These are phyloP conservation scores for Colletotrichum sp. DNA, from an alignment of 2,329 filamentous ascomycete genomes.

Conservation along the genomic window DNA sequence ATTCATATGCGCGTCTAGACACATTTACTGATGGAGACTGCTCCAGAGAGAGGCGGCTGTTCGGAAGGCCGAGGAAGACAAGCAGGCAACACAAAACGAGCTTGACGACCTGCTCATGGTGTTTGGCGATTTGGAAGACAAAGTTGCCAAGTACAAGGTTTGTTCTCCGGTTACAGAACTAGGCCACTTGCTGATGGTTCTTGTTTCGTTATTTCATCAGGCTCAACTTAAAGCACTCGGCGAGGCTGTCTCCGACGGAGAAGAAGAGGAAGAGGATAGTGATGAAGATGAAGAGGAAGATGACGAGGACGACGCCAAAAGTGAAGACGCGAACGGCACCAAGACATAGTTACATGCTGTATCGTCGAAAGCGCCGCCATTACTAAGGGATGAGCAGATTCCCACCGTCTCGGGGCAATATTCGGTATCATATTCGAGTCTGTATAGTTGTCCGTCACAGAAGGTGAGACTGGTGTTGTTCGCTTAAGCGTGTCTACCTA, in stretches of 20 bases:
- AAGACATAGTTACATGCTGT: background rate
- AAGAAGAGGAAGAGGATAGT: conserved; percentile 67
- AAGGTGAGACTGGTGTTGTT: background rate
- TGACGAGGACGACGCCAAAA: conserved; percentile 25
- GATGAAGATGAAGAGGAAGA: conserved; percentile 57
- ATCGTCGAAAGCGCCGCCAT: background rate
- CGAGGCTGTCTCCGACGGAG: conserved; percentile 77
- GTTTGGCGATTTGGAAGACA: conserved; percentile 81
- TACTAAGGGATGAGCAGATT: background rate
- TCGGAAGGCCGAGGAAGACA: conserved; percentile 64
- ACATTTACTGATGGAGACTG: background rate
- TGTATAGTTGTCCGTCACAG: background rate
- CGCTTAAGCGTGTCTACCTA: background rate
- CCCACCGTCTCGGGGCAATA: background rate
- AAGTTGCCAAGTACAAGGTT: conserved; percentile 77
- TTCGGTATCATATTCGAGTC: background rate
- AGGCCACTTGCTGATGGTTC: background rate
- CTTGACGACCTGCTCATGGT: conserved; percentile 83
- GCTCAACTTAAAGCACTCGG: conserved; percentile 69
- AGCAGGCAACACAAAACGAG: conserved; percentile 70
- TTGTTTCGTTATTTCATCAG: conserved; percentile 32
- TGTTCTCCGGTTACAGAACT: background rate
- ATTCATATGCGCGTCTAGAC: background rate
- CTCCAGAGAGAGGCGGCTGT: conserved; percentile 35
- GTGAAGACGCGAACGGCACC: conserved; percentile 13